A percentile compares a stretch with the other conserved stretches of the same genome.
Conservation (phyloP, 306 rosid species). For the Cicer cuneatum region DNA sequence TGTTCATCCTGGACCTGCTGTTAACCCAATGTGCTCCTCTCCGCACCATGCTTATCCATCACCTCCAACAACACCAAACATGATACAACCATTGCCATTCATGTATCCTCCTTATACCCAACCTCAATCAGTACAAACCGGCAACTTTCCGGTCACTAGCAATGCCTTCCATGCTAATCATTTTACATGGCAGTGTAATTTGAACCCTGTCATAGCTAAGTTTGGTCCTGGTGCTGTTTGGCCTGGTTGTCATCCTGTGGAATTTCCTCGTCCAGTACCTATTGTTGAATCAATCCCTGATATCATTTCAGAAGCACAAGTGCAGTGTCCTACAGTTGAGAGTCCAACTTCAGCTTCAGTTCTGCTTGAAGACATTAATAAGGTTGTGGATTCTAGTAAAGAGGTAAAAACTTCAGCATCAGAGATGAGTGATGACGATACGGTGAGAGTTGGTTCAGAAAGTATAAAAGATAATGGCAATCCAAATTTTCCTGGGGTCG, state of each 20-base stretch:
- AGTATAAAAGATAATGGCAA: constrained; percentile 61
- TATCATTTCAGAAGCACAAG: constrained; percentile 54
- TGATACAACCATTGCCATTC: constrained; percentile 89
- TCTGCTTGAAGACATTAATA: constrained; percentile 60
- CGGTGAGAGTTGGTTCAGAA: constrained; percentile 52
- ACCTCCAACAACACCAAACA: constrained; percentile 90
- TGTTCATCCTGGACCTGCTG: constrained; percentile 76
- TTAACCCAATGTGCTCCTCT: constrained; percentile 79
- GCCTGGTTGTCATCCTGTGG: constrained; percentile 84
- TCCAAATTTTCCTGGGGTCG: constrained; percentile 50
- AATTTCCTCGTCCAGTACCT: constrained; percentile 74
- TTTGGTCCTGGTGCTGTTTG: constrained; percentile 75
- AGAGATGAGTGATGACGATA: constrained; percentile 56
- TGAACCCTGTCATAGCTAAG: constrained; percentile 67
- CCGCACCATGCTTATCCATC: constrained; percentile 91
- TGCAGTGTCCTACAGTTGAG: constrained; percentile 55
- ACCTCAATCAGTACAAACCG: constrained; percentile 78
- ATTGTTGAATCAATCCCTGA: constrained; percentile 66
- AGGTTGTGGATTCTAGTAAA: constrained; percentile 55
- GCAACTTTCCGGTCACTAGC: constrained; percentile 70
- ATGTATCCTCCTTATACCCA: constrained; percentile 81
- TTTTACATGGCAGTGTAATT: constrained; percentile 80
- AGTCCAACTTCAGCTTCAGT: constrained; percentile 52
- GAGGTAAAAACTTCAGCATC: constrained; percentile 51
- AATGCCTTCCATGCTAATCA: constrained; percentile 80